Evolutionary conservation across 345 rosid genomes (phyloP), one percentile per base, ranked within the genome.

Genomic region (Citrus sp.): DNA sequence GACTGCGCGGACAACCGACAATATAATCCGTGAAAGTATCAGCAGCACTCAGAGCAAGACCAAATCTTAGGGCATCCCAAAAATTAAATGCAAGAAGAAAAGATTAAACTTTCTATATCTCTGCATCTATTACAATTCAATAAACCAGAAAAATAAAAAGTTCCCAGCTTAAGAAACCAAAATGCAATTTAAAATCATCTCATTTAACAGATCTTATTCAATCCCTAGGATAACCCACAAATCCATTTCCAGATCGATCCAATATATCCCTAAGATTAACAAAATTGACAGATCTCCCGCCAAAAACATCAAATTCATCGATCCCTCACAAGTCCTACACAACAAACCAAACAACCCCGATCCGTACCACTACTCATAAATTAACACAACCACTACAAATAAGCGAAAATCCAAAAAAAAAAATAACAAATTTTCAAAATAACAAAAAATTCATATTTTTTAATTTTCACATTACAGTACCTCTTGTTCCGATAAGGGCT

Each of bases 401-500:
- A 35, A 35, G 9, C 9, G 22, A 46, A 78, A 19, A 12, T 30
- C 65, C 14, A 4, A 10, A 10, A 38, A 75, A 28, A 28, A 40
- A 1, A 19, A 0, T n/a, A 0, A 19, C 22, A 32, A 83, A 54
- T 5, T 9, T 24, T 10, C 24, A 74, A 10, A 66, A 62, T 35
- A 27, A 28, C 63, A n/a, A 58, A 6, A 14, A n/a, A 60, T 7
- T 55, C 14, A 37, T 34, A 30, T 0, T 5, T 56, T 30, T 72
- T 56, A 4, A 54, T 18, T 56, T 32, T 34, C 42, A 12, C 22
- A 46, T 6, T 18, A 64, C 22, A 28, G 63, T 70, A 85, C 90
- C 87, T 87, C 88, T 74, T 84, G 87, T 64, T 89, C 90, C 6
- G 90, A 87, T 28, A 89, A 81, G 64, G 92, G 92, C 77, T 84